A percentile compares a stretch with the other conserved stretches of the same genome.
Evolutionary conservation across 2,329 filamentous ascomycete genomes (phyloP).

Genomic region (Colletotrichum sublineola): DNA sequence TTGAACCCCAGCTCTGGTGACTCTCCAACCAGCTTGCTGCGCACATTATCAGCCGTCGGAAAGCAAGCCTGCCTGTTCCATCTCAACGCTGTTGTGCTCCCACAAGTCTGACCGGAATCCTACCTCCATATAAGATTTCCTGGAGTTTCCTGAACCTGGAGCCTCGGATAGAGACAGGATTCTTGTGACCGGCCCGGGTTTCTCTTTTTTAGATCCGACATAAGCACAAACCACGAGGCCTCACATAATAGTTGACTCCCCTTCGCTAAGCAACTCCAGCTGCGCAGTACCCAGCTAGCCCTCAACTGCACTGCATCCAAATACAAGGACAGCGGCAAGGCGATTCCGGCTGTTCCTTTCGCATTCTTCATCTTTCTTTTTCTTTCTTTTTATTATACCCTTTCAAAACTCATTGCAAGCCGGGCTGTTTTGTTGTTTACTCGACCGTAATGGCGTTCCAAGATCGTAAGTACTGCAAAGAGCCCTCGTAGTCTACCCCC

Average conservation of each 20-base stretch:
- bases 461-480: constrained; percentile 29
- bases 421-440: background rate
- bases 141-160: background rate
- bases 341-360: too few species aligned
- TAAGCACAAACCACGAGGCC: background rate
- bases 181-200: constrained; percentile 14
- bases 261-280: constrained; percentile 3
- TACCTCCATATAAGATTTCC: background rate
- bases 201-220: background rate
- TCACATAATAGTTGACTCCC: background rate
- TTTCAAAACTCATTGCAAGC: background rate
- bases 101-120: constrained; percentile 9
- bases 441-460: constrained; percentile 30
- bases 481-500: background rate
- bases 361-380: background rate
- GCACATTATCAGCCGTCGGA: constrained; percentile 7
- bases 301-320: background rate
- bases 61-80: background rate
- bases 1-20: background rate
- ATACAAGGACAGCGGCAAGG: background rate
- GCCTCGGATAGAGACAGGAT: background rate
- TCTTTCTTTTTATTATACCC: background rate
- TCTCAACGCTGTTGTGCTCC: background rate
- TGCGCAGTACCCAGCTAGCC: constrained; percentile 36
- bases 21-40: constrained; percentile 1